Percentiles rank a stretch among this genome's conserved stretches.
phyloP scores from a whole-genome alignment of 2,329 filamentous ascomycete genomes.

The Fusarium pilosicola region DNA sequence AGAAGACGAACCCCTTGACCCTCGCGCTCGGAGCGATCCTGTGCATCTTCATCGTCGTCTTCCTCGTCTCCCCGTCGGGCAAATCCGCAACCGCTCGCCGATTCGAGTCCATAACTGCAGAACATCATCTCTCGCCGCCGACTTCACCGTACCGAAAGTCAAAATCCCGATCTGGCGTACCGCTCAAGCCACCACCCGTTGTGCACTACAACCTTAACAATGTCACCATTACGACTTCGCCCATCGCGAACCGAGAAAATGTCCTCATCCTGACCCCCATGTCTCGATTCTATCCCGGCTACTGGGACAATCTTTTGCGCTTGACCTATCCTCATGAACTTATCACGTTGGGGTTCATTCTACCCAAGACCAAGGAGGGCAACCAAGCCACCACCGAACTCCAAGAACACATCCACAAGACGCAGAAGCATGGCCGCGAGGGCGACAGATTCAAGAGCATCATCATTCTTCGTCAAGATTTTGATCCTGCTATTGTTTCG shows the following conservation, averaged over 20 bases:
- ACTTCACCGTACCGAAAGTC: constrained; percentile 57
- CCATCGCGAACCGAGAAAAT: constrained; percentile 82
- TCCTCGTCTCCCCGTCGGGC: constrained; percentile 66
- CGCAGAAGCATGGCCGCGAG: constrained; percentile 79
- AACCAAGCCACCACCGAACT: constrained; percentile 85
- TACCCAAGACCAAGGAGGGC: constrained; percentile 92
- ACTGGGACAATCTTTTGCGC: constrained; percentile 92
- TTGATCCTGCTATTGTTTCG: constrained; percentile 80
- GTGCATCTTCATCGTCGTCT: constrained; percentile 76
- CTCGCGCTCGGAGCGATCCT: constrained; percentile 76
- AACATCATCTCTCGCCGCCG: constrained; percentile 57
- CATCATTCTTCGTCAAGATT: constrained; percentile 94
- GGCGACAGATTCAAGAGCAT: constrained; percentile 89
- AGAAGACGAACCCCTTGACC: constrained; percentile 82
- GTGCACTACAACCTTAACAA: constrained; percentile 96
- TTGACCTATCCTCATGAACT: constrained; percentile 92
- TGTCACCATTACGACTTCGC: constrained; percentile 82
- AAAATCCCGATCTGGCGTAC: constrained; percentile 45
- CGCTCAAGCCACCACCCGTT: constrained; percentile 76
- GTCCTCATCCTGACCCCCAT: constrained; percentile 93
- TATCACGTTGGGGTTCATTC: constrained; percentile 94
- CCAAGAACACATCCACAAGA: constrained; percentile 85
- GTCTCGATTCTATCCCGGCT: constrained; percentile 90
- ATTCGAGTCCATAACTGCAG: constrained; percentile 57
- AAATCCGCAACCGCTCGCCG: constrained; percentile 59